phyloP scores from a whole-genome alignment of 805 yeast species.

The Sugiyamaella mastotermitis region DNA sequence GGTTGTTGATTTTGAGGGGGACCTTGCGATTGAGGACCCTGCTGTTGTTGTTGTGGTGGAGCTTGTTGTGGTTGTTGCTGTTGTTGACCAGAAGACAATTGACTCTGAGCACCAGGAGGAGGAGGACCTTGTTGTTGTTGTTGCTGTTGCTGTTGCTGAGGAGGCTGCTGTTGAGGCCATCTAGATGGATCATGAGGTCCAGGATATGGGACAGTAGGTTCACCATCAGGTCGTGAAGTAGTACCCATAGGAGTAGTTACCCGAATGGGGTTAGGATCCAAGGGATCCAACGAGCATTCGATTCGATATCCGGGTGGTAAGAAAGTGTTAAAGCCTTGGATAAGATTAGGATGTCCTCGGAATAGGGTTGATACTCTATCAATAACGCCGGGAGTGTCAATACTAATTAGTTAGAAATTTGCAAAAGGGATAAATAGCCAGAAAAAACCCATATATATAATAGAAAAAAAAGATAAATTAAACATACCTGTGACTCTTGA shows the following conservation, averaged over 20 bases:
- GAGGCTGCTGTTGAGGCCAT: conserved; percentile 10
- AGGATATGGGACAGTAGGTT: conserved; percentile 23
- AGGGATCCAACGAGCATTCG: conserved; percentile 82
- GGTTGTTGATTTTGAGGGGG: conserved; percentile 19
- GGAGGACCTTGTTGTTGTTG: conserved; percentile 5
- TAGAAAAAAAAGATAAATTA: no score
- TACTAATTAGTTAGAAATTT: conserved; percentile 27
- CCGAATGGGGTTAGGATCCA: conserved; percentile 85
- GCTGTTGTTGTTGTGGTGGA: conserved; percentile 3
- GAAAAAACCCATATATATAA: conserved; percentile 1
- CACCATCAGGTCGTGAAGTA: conserved; percentile 54
- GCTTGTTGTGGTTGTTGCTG: conserved; percentile 6
- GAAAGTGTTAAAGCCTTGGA: conserved; percentile 96
- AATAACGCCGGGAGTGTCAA: conserved; percentile 98
- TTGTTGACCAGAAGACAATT: conserved; percentile 6
- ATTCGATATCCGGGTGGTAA: conserved; percentile 93
- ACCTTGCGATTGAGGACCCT: conserved; percentile 1
- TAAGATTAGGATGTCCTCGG: conserved; percentile 84
- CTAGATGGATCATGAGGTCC: conserved; percentile 5
- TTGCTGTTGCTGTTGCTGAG: conserved; percentile 9
- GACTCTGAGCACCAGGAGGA: conserved; percentile 11
- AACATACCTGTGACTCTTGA: conserved; percentile 81
- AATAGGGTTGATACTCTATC: conserved; percentile 88
- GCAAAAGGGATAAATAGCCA: neutral
- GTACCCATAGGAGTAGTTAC: conserved; percentile 96